These are phyloP conservation scores for Misopates orontium DNA, from an alignment of 257 asterid genomes.

Conservation along the genomic window DNA sequence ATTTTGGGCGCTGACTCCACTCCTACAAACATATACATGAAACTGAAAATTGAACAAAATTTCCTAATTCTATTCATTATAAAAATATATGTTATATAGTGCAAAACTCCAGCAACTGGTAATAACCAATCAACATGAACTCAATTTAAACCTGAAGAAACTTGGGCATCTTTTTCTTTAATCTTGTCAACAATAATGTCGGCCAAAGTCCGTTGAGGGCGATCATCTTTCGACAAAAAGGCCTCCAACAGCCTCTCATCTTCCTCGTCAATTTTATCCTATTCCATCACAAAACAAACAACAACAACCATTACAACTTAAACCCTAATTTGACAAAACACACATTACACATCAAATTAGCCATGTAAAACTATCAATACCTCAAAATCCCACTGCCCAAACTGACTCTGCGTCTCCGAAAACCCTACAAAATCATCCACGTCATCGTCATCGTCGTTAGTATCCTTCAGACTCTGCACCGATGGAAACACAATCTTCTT, in stretches of 20 bases:
- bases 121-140: constrained; percentile 2
- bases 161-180: constrained; percentile 71
- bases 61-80: neutral
- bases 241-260: constrained; percentile 74
- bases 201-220: constrained; percentile 78
- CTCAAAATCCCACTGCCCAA: constrained; percentile 64
- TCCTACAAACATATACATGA: constrained; percentile 44
- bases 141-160: constrained; percentile 63
- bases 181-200: constrained; percentile 70
- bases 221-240: constrained; percentile 59
- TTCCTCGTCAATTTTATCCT: constrained; percentile 72
- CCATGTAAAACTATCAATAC: constrained; percentile 23
- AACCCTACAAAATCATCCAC: constrained; percentile 70
- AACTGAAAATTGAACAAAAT: constrained; percentile 2
- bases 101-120: neutral
- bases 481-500: constrained; percentile 29
- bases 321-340: neutral
- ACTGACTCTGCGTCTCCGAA: constrained; percentile 68
- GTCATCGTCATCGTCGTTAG: constrained; percentile 54
- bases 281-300: constrained; percentile 1
- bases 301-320: neutral
- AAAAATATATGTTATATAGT: no score
- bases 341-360: neutral
- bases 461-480: constrained; percentile 30
- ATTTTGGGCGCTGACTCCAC: constrained; percentile 60